Evolutionary conservation across 2,329 filamentous ascomycete species (phyloP).

Genomic region (Tolypocladium amazonense): DNA sequence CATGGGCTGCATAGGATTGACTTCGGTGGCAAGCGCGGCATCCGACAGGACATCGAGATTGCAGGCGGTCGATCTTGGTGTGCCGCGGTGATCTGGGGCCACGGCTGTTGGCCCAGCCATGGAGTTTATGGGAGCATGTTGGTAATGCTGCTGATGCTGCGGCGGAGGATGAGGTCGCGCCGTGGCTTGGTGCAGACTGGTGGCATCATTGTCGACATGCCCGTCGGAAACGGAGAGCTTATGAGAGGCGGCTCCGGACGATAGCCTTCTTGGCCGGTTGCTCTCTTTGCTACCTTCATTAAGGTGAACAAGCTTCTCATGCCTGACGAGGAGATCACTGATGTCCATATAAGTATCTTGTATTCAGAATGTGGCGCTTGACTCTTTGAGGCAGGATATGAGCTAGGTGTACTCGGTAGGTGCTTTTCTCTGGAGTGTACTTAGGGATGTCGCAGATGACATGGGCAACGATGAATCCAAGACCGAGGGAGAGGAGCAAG

Average conservation of each 20-base stretch:
- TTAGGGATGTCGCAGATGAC: background rate
- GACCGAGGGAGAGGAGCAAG: background rate
- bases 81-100: conserved; percentile 35
- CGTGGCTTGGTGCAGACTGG: conserved; percentile 24
- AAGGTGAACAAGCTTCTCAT: conserved; percentile 55
- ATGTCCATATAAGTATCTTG: conserved; percentile 47
- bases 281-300: conserved; percentile 48
- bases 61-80: conserved; percentile 36
- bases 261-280: conserved; percentile 39
- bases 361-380: background rate
- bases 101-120: conserved; percentile 24
- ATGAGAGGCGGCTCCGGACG: conserved; percentile 31
- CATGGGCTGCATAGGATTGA: conserved; percentile 40
- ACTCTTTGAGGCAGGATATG: background rate
- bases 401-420: background rate
- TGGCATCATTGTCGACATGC: conserved; percentile 34
- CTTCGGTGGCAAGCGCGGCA: conserved; percentile 47
- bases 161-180: conserved; percentile 11
- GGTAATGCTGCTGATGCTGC: conserved; percentile 19
- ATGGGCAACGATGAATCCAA: background rate
- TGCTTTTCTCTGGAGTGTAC: background rate
- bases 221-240: conserved; percentile 36
- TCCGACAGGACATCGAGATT: conserved; percentile 50
- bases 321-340: conserved; percentile 52
- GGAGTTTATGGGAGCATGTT: conserved; percentile 26